phyloP scores from a whole-genome alignment of 179 eudicot genomes.

The Beta corolliflora region DNA sequence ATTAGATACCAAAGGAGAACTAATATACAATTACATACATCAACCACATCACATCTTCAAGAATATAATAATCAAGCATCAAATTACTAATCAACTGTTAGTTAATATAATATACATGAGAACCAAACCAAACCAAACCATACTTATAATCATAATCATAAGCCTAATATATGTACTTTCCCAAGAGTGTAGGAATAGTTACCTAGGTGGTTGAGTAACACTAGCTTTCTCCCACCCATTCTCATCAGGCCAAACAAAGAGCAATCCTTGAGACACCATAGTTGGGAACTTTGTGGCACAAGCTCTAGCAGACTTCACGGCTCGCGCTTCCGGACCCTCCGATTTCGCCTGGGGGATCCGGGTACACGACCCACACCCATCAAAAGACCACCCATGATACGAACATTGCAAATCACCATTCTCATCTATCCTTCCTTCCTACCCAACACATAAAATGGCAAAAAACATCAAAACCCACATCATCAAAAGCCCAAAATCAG shows the following conservation, averaged over 20 bases:
- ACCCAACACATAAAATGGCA: background rate
- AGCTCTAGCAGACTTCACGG: slow-evolving; percentile 77
- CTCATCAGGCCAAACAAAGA: slow-evolving; percentile 99
- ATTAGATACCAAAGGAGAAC: background rate
- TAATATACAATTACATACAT: background rate
- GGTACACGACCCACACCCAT: slow-evolving; percentile 82
- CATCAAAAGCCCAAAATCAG: background rate
- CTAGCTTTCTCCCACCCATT: slow-evolving; percentile 88
- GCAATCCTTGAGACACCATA: slow-evolving; percentile 92
- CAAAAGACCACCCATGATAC: slow-evolving; percentile 98
- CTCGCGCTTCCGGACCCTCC: slow-evolving; percentile 88
- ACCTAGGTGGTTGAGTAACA: slow-evolving; percentile 77
- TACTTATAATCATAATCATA: background rate
- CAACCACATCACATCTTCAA: background rate
- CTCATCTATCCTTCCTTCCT: slow-evolving; percentile 98
- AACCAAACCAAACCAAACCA: background rate
- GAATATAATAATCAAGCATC: slow-evolving; percentile 8
- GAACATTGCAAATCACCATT: slow-evolving; percentile 96
- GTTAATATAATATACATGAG: background rate
- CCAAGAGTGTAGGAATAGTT: slow-evolving; percentile 17
- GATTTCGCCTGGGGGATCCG: slow-evolving; percentile 84
- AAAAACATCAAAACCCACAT: background rate
- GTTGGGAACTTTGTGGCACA: slow-evolving; percentile 85
- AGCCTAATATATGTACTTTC: background rate
- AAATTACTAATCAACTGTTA: background rate